Conservation (phyloP, 441 rosid species). For the Croton laevigatus region DNA sequence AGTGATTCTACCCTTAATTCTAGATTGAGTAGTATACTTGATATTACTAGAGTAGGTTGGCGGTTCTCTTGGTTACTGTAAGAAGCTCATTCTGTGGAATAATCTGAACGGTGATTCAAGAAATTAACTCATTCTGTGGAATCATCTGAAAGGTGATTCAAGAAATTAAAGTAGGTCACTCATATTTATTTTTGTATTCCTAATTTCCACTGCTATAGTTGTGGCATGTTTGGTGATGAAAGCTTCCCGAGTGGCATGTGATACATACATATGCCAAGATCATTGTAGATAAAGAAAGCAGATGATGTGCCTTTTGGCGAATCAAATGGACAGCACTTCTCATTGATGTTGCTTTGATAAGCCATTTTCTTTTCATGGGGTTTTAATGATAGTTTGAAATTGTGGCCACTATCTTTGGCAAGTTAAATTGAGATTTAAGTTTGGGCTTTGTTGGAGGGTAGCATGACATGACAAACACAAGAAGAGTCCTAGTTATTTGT, state of each 20-base stretch:
- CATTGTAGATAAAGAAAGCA: background rate
- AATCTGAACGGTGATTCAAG: background rate
- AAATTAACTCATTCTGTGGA: background rate
- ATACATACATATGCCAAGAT: background rate
- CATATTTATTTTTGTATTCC: background rate
- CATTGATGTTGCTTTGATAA: background rate
- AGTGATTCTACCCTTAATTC: conserved; percentile 30
- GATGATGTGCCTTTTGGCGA: background rate
- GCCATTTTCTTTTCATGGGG: background rate
- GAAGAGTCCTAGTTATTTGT: background rate
- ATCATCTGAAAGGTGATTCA: background rate
- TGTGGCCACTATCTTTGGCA: background rate
- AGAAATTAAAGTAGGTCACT: background rate
- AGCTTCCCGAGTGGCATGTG: background rate
- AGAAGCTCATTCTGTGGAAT: background rate
- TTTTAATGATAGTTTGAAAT: background rate
- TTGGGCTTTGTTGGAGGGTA: background rate
- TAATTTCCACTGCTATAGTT: background rate
- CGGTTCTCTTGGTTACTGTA: background rate
- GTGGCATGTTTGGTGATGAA: background rate
- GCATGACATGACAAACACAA: background rate
- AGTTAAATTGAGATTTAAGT: background rate
- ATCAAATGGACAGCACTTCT: background rate
- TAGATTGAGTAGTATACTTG: background rate
- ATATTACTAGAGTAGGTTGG: background rate